Conservation (phyloP, 1,284 basidiomycete species). For the Marasmius fiardii region DNA sequence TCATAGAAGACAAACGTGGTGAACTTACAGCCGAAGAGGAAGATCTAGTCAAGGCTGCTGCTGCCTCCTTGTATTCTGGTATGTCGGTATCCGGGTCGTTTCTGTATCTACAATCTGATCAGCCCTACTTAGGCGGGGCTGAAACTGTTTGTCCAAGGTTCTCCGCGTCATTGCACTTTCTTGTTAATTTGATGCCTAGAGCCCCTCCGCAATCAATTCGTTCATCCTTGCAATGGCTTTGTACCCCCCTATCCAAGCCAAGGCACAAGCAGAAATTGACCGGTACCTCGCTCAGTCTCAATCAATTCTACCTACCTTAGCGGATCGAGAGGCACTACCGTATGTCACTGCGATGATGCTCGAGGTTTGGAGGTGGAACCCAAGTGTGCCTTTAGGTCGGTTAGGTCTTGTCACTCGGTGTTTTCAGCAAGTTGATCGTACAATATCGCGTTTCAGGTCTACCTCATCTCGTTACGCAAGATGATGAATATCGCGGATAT, state of each 20-base stretch:
- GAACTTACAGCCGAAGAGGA: constrained; percentile 12
- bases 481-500: constrained; percentile 24
- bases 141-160: not conserved
- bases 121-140: not conserved
- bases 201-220: not conserved
- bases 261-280: constrained; percentile 10
- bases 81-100: no score
- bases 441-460: constrained; percentile 15
- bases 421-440: not conserved
- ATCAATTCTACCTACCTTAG: constrained; percentile 13
- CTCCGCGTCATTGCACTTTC: not conserved
- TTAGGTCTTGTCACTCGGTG: not conserved
- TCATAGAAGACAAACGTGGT: constrained; percentile 22
- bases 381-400: constrained; percentile 6
- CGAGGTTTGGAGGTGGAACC: constrained; percentile 9
- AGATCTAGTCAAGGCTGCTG: constrained; percentile 16
- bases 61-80: constrained; percentile 14
- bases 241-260: constrained; percentile 6
- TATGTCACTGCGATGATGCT: constrained; percentile 10
- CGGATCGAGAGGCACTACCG: constrained; percentile 13
- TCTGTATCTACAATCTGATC: not conserved
- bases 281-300: constrained; percentile 17
- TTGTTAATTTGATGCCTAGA: not conserved
- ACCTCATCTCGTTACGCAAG: constrained; percentile 18
- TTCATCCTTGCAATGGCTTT: constrained; percentile 6